Percentiles rank a stretch among this genome's conserved stretches.
phyloP scores from a whole-genome alignment of 331 rosid genomes.

The Dryas integrifolia region DNA sequence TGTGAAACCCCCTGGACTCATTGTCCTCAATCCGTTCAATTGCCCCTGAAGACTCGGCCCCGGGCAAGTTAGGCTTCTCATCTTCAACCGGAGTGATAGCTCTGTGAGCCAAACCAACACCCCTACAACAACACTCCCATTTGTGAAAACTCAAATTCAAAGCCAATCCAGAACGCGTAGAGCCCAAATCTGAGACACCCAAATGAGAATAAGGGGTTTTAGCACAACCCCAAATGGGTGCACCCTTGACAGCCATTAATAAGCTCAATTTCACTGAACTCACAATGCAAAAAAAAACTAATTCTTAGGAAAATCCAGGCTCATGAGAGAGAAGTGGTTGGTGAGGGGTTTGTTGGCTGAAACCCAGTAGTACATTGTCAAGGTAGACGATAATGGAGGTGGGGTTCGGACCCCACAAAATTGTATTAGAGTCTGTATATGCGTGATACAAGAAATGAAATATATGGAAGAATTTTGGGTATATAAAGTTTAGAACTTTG shows the following conservation, averaged over 20 bases:
- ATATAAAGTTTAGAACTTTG: not conserved
- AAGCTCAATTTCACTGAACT: slow-evolving; percentile 15
- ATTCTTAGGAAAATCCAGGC: slow-evolving; percentile 27
- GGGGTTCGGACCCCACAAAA: slow-evolving; percentile 45
- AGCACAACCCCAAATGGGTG: slow-evolving; percentile 37
- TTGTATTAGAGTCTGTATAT: not conserved
- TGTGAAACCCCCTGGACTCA: slow-evolving; percentile 44
- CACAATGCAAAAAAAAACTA: not conserved
- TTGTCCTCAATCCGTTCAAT: slow-evolving; percentile 29
- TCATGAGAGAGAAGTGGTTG: slow-evolving; percentile 38
- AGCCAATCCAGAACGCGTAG: slow-evolving; percentile 22
- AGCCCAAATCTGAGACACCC: slow-evolving; percentile 36
- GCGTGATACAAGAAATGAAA: not conserved
- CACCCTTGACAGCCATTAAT: slow-evolving; percentile 59
- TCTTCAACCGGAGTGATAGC: slow-evolving; percentile 66
- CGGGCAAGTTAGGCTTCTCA: slow-evolving; percentile 46
- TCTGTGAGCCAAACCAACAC: slow-evolving; percentile 43
- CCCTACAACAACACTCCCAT: slow-evolving; percentile 52
- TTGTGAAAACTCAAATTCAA: slow-evolving; percentile 38
- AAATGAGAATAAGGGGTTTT: slow-evolving; percentile 31
- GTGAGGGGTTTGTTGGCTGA: slow-evolving; percentile 41
- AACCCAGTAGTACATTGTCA: slow-evolving; percentile 48
- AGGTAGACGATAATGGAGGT: slow-evolving; percentile 38
- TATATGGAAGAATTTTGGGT: not conserved
- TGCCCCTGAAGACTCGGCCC: slow-evolving; percentile 37